phyloP scores from a whole-genome alignment of 1,284 basidiomycete species.

The Coniophora puteana region DNA sequence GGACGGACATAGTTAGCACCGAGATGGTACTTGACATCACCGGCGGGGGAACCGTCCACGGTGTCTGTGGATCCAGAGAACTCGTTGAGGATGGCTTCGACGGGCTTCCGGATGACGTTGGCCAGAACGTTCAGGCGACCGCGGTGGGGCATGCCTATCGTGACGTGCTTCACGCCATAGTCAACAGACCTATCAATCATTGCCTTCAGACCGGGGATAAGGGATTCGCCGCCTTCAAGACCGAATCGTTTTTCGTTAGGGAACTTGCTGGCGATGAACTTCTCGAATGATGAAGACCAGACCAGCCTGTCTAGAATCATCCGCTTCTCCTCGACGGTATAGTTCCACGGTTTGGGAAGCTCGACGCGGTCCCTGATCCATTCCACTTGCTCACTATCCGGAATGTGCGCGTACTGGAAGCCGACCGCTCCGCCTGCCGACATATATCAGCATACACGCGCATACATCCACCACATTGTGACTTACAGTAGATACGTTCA shows the following conservation, averaged over 20 bases:
- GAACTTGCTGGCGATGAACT: constrained; percentile 94
- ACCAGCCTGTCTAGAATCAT: constrained; percentile 96
- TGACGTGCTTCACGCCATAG: constrained; percentile 87
- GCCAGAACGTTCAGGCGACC: constrained; percentile 93
- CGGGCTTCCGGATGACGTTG: constrained; percentile 94
- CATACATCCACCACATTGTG: constrained; percentile 8
- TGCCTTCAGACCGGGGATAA: constrained; percentile 97
- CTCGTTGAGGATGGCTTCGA: constrained; percentile 95
- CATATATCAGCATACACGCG: constrained; percentile 7
- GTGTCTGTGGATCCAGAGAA: constrained; percentile 75
- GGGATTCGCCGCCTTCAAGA: constrained; percentile 91
- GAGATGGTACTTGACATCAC: constrained; percentile 97
- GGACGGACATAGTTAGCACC: constrained; percentile 96
- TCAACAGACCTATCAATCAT: constrained; percentile 95
- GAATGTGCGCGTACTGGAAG: constrained; percentile 94
- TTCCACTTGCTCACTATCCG: constrained; percentile 94
- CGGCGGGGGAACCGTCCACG: constrained; percentile 73
- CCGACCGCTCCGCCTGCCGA: constrained; percentile 84
- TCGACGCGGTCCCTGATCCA: constrained; percentile 96
- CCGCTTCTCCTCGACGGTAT: constrained; percentile 92
- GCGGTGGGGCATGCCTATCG: constrained; percentile 97
- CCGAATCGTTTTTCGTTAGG: constrained; percentile 98
- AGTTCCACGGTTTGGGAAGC: constrained; percentile 91
- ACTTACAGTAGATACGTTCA: constrained; percentile 88
- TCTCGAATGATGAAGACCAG: constrained; percentile 97